Evolutionary conservation across 768 basidiomycete species (phyloP).

Genomic region (Glaciozyma antarctica): DNA sequence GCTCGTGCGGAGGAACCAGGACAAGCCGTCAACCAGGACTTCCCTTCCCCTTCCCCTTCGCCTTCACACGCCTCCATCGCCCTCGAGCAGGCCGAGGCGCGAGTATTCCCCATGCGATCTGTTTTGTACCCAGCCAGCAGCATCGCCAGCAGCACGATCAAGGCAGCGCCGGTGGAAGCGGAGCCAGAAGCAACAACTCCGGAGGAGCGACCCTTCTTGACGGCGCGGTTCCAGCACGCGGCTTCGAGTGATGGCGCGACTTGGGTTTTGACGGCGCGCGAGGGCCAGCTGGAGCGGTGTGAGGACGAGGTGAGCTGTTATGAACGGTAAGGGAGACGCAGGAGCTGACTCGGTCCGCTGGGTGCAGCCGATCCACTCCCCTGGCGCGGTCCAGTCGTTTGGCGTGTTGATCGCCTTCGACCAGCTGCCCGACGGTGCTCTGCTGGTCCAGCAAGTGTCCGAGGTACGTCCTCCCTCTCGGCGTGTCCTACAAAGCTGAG

Average conservation of each 20-base stretch:
- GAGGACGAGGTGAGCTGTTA: slow-evolving; percentile 58
- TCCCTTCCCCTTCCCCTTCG: no score
- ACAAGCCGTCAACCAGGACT: no score
- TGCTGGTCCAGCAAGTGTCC: slow-evolving; percentile 66
- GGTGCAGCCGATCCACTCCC: slow-evolving; percentile 62
- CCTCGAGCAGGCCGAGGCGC: no score
- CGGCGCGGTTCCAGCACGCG: slow-evolving; percentile 57
- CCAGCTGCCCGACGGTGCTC: slow-evolving; percentile 49
- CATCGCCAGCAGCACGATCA: no score
- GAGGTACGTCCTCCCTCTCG: slow-evolving; percentile 47
- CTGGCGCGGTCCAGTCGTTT: slow-evolving; percentile 71
- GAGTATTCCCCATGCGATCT: no score
- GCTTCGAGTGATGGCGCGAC: slow-evolving; percentile 60
- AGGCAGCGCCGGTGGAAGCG: no score
- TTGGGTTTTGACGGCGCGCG: slow-evolving; percentile 55
- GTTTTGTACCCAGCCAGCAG: no score
- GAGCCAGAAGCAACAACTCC: no score
- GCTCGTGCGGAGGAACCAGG: no score
- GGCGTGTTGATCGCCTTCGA: slow-evolving; percentile 68
- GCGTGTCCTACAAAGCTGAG: background rate
- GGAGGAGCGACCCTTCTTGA: slow-evolving; percentile 39
- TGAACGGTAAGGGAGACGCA: background rate
- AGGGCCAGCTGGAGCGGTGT: slow-evolving; percentile 56
- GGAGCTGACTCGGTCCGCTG: background rate
- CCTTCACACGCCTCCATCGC: no score